Evolutionary conservation across 2,329 filamentous ascomycete genomes (phyloP).

Genomic region (Microascus cirrosus): DNA sequence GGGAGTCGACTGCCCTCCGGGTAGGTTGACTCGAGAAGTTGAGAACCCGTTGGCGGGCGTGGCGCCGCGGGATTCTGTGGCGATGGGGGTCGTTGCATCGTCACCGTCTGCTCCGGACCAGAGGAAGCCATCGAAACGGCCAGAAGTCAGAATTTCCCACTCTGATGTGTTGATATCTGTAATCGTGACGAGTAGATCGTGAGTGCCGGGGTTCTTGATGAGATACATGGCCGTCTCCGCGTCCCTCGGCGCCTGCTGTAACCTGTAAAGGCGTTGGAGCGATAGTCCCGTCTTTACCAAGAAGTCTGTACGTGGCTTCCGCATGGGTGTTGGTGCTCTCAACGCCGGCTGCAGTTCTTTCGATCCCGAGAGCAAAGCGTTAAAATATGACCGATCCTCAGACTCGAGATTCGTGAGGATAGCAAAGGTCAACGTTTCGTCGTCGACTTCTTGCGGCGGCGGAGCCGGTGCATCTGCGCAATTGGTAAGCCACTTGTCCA

Average conservation of each 20-base stretch:
- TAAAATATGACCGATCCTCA: conserved; percentile 70
- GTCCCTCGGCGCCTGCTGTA: conserved; percentile 63
- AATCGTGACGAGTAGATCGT: conserved; percentile 78
- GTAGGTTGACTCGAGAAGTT: conserved; percentile 23
- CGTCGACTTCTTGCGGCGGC: conserved; percentile 80
- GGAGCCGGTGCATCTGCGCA: conserved; percentile 65
- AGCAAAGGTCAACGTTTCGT: conserved; percentile 87
- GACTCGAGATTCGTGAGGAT: conserved; percentile 78
- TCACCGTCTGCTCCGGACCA: conserved; percentile 79
- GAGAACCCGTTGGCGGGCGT: conserved; percentile 42
- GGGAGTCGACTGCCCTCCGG: conserved; percentile 7
- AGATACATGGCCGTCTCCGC: conserved; percentile 80
- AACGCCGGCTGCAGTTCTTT: conserved; percentile 42
- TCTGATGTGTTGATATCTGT: conserved; percentile 84
- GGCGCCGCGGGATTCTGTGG: conserved; percentile 31
- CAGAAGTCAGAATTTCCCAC: conserved; percentile 91
- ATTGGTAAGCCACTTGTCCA: conserved; percentile 79
- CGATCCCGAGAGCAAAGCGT: conserved; percentile 59
- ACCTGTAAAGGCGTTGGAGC: conserved; percentile 74
- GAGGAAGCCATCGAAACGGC: conserved; percentile 89
- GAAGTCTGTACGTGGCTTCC: conserved; percentile 58
- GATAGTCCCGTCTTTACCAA: conserved; percentile 66
- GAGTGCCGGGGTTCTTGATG: conserved; percentile 68
- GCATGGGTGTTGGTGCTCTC: conserved; percentile 58
- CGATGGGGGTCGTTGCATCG: conserved; percentile 32